These are phyloP conservation scores for Phytophthora syringae DNA, from an alignment of 352 stramenopile species.

Conservation along the genomic window DNA sequence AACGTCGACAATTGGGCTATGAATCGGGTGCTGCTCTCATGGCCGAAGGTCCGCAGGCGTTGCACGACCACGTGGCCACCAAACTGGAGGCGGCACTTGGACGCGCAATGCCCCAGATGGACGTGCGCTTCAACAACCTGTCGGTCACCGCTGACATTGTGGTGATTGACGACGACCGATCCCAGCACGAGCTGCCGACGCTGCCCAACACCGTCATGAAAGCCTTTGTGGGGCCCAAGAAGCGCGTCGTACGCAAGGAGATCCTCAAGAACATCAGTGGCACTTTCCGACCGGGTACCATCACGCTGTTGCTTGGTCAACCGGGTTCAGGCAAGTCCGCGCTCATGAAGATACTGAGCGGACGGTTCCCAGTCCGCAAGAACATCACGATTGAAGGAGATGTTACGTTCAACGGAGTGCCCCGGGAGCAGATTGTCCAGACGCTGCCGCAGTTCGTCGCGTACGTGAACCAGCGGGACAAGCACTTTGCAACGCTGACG, in stretches of 20 bases:
- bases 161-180: constrained; percentile 27
- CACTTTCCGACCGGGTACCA: constrained; percentile 35
- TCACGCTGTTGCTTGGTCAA: constrained; percentile 42
- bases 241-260: background rate
- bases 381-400: constrained; percentile 31
- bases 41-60: constrained; percentile 37
- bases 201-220: constrained; percentile 27
- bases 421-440: constrained; percentile 5
- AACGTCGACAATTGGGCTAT: constrained; percentile 4
- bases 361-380: constrained; percentile 29
- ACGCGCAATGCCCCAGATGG: constrained; percentile 46
- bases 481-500: constrained; percentile 31
- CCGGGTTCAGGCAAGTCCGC: no score
- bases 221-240: background rate
- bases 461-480: constrained; percentile 41
- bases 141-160: constrained; percentile 46
- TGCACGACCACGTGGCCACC: constrained; percentile 36
- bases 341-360: constrained; percentile 26
- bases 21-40: constrained; percentile 36
- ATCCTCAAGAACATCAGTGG: constrained; percentile 39
- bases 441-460: constrained; percentile 33
- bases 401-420: constrained; percentile 37
- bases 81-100: constrained; percentile 39
- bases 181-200: constrained; percentile 35
- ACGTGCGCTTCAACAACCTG: constrained; percentile 55